Base-by-base conservation (phyloP, 148 eudicot species). In the Oxyria digyna region DNA sequence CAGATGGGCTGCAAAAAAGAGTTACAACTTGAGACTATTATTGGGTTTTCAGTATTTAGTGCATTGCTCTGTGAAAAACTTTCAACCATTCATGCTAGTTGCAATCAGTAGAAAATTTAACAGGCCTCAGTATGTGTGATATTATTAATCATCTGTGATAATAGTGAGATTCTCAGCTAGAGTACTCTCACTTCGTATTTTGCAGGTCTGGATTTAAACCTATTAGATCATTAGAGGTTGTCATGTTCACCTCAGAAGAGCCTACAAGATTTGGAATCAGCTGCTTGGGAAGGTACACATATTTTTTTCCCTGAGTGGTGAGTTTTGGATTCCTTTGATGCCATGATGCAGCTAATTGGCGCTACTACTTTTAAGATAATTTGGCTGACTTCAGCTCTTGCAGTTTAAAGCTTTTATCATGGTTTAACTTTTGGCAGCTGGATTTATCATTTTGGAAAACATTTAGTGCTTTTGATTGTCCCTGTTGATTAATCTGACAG, bases 201-300 rank as follows among this genome's bases (percentile, higher is more conserved):
- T 79, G 68, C 86, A 94, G 98, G 82, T 87, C 89, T 64, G 96
- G 97, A 26, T 94, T 94, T 75, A 88, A 79, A 78, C 98, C 97
- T 68, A 93, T 85, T 74, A 87, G 92, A 55, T 85, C 97, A 48
- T 69, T 94, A 79, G 98, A 94, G 74, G 97, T 94, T 45, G 85
- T 94, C 71, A 94, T 94, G 98, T 94, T 90, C 81, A 90, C 98
- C 69, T 94, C 98, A 42, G 98, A 94, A 80, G 98, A 94, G 82
- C 98, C 98, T 63, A 94, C 98, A 27, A 81, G 97, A 42, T 94
- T 90, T 69, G 98, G 97, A 32, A 94, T 94, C 78, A 82, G 96
- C 84, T 93, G 98, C 76, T 73, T 93, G 77, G 96, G 98, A 89
- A 93, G 98, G 96, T 87, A 63, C n/a, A n/a, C n/a, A n/a, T n/a